Percentiles rank a stretch among this genome's conserved stretches.
Evolutionary conservation across 2,329 filamentous ascomycete genomes (phyloP).

Genomic region (Paracoccidioides brasiliensis): DNA sequence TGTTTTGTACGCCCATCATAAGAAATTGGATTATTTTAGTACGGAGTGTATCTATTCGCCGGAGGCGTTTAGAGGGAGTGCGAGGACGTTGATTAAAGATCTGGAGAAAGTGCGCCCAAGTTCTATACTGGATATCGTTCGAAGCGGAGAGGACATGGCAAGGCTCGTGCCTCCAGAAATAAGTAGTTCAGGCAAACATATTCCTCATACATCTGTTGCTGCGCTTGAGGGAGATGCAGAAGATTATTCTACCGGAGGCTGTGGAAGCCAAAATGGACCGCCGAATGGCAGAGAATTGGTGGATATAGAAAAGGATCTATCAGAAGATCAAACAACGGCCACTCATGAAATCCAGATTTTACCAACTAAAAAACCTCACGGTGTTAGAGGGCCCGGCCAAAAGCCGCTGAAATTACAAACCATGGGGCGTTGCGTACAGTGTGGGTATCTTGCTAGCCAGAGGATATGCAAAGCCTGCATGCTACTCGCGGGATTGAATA

Average conservation of each 20-base stretch:
- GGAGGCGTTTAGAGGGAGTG: constrained; percentile 88
- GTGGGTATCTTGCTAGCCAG: constrained; percentile 93
- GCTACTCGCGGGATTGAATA: constrained; percentile 81
- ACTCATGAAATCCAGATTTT: constrained; percentile 53
- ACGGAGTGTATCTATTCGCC: constrained; percentile 98
- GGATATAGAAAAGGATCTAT: constrained; percentile 62
- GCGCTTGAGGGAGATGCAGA: constrained; percentile 39
- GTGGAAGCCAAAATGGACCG: constrained; percentile 56
- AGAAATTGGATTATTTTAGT: constrained; percentile 93
- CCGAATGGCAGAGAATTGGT: constrained; percentile 65
- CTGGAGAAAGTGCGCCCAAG: constrained; percentile 85
- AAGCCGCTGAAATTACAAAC: constrained; percentile 46
- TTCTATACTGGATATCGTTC: constrained; percentile 86
- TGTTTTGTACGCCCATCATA: constrained; percentile 92
- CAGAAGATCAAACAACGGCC: constrained; percentile 48
- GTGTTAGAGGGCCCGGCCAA: constrained; percentile 20
- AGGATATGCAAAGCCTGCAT: constrained; percentile 86
- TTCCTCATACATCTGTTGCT: constrained; percentile 15
- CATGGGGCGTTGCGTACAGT: constrained; percentile 70
- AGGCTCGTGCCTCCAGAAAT: constrained; percentile 57
- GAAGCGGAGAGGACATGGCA: constrained; percentile 93
- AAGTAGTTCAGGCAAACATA: constrained; percentile 23
- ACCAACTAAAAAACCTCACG: constrained; percentile 11
- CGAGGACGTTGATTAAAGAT: constrained; percentile 84
- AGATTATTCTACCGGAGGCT: constrained; percentile 49